These are phyloP conservation scores for Aspergillus costaricaensis DNA, from an alignment of 2,329 filamentous ascomycete genomes.

Conservation along the genomic window DNA sequence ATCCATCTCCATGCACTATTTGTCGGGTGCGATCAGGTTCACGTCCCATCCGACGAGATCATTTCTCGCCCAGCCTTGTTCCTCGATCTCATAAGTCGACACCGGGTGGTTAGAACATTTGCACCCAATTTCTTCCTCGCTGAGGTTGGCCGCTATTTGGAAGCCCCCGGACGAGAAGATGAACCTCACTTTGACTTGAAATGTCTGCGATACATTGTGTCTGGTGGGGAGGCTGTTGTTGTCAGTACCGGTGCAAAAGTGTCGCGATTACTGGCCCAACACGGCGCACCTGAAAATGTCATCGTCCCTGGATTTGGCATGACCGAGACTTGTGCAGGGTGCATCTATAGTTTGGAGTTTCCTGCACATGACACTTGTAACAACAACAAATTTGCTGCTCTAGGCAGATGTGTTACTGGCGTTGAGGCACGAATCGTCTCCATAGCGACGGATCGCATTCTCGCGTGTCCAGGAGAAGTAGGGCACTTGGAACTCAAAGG, in stretches of 20 bases:
- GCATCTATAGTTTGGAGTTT: conserved; percentile 46
- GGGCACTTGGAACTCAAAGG: conserved; percentile 29
- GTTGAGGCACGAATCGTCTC: conserved; percentile 22
- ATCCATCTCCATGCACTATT: conserved; percentile 53
- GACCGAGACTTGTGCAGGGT: conserved; percentile 57
- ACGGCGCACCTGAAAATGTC: conserved; percentile 43
- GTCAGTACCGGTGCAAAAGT: conserved; percentile 37
- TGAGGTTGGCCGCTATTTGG: not conserved
- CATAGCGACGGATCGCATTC: not conserved
- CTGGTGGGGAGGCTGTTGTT: conserved; percentile 51
- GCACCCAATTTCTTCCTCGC: conserved; percentile 32
- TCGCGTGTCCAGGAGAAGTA: not conserved
- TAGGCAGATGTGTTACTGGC: conserved; percentile 25
- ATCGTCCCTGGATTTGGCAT: conserved; percentile 24
- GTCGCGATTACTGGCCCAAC: conserved; percentile 34
- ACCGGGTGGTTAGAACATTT: conserved; percentile 33
- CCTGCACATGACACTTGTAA: conserved; percentile 42
- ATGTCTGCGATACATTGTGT: conserved; percentile 27
- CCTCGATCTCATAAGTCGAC: conserved; percentile 42
- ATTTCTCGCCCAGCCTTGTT: conserved; percentile 42
- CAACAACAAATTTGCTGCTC: conserved; percentile 31
- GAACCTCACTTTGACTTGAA: not conserved
- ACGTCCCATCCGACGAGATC: conserved; percentile 19
- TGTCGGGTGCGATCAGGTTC: conserved; percentile 21
- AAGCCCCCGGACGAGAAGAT: not conserved